These are phyloP conservation scores for Pseudopyricularia javanii DNA, from an alignment of 2,329 filamentous ascomycete species.

Conservation along the genomic window DNA sequence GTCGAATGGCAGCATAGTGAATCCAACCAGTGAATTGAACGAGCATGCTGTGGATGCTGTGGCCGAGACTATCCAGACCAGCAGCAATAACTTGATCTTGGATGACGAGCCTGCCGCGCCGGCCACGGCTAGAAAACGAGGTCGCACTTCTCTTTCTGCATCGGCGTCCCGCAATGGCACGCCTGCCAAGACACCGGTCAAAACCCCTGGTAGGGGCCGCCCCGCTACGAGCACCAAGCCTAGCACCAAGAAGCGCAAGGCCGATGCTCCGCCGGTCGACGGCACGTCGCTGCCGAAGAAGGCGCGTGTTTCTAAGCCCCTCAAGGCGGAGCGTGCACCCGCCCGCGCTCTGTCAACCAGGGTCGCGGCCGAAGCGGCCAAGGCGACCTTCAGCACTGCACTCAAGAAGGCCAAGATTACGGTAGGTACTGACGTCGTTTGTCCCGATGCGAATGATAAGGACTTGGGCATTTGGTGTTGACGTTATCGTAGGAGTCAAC, in stretches of 20 bases:
- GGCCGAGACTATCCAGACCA: background rate
- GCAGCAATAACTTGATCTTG: background rate
- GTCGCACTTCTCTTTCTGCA: background rate
- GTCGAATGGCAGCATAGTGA: no score
- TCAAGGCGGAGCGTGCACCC: background rate
- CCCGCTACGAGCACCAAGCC: background rate
- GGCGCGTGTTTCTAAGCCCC: constrained; percentile 5
- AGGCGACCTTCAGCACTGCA: background rate
- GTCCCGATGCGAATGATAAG: no score
- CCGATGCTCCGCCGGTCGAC: constrained; percentile 2
- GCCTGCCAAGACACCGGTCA: constrained; percentile 2
- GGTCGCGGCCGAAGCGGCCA: constrained; percentile 1
- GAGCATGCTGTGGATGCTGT: background rate
- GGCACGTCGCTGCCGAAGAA: constrained; percentile 6
- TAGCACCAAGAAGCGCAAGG: constrained; percentile 12
- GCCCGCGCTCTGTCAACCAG: background rate
- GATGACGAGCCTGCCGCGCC: background rate
- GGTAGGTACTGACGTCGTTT: constrained; percentile 1
- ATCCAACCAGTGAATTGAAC: no score
- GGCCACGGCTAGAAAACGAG: constrained; percentile 2
- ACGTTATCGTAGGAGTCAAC: background rate
- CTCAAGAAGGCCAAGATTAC: background rate
- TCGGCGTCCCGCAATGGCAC: constrained; percentile 2
- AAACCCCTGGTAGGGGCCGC: background rate
- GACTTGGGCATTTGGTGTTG: no score